phyloP scores from a whole-genome alignment of 2,329 filamentous ascomycete species.

The Coniochaeta sp. region DNA sequence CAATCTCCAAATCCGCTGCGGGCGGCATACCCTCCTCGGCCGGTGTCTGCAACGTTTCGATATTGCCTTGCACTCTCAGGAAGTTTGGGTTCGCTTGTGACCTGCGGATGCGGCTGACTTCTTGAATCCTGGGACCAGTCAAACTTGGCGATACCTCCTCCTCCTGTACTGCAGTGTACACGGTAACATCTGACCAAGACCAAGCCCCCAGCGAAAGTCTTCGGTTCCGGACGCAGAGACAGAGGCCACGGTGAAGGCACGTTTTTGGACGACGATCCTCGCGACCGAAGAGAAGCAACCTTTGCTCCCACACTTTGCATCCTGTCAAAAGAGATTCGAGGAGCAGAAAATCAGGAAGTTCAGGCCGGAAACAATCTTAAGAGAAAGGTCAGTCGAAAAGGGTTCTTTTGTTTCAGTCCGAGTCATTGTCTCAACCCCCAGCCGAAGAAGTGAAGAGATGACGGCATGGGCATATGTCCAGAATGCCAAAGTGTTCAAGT shows the following conservation, averaged over 20 bases:
- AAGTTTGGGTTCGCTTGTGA: neutral
- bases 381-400: neutral
- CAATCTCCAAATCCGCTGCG: slow-evolving; percentile 3
- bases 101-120: slow-evolving; percentile 1
- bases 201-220: neutral
- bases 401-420: neutral
- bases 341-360: neutral
- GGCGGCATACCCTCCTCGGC: slow-evolving; percentile 1
- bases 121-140: slow-evolving; percentile 2
- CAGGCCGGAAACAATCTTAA: neutral
- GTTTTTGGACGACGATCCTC: neutral
- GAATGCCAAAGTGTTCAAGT: no score
- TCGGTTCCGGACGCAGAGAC: neutral
- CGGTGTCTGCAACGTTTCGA: slow-evolving; percentile 5
- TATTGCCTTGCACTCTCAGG: neutral
- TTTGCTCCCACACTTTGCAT: neutral
- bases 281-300: no score
- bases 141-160: neutral
- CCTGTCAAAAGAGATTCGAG: no score
- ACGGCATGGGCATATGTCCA: no score
- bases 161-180: neutral
- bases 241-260: neutral
- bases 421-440: neutral
- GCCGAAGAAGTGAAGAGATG: neutral
- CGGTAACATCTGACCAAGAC: neutral